phyloP scores from a whole-genome alignment of 257 asterid species.

The Verbascum thapsus region DNA sequence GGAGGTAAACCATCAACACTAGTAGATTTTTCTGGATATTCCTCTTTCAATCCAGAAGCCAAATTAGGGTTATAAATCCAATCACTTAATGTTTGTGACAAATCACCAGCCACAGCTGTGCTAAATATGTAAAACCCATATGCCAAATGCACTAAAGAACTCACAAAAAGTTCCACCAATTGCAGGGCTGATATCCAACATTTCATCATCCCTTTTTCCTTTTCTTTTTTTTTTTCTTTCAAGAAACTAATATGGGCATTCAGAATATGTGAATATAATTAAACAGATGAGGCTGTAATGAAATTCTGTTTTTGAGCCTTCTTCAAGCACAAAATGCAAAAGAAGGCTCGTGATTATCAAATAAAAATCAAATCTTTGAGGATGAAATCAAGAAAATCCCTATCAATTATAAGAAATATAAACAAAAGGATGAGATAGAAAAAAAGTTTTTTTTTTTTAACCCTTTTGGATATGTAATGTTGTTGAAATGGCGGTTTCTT shows the following conservation, averaged over 20 bases:
- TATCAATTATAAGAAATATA: not conserved
- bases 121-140: slow-evolving; percentile 91
- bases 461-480: slow-evolving; percentile 25
- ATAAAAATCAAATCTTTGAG: slow-evolving; percentile 14
- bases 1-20: slow-evolving; percentile 74
- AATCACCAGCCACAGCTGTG: slow-evolving; percentile 89
- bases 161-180: slow-evolving; percentile 69
- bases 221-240: too few relatives aligned
- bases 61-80: slow-evolving; percentile 59
- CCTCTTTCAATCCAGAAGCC: slow-evolving; percentile 42
- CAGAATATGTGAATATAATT: too few relatives aligned
- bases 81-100: slow-evolving; percentile 73
- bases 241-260: too few relatives aligned
- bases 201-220: slow-evolving; percentile 49
- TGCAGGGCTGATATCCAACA: slow-evolving; percentile 77
- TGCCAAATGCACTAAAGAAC: slow-evolving; percentile 75
- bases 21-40: slow-evolving; percentile 39
- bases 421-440: not conserved
- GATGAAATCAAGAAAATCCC: slow-evolving; percentile 29
- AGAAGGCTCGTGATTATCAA: slow-evolving; percentile 55
- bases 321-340: not conserved
- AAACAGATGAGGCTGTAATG: too few relatives aligned
- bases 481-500: slow-evolving; percentile 7
- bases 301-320: too few relatives aligned
- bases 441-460: too few relatives aligned